A percentile compares a stretch with the other conserved stretches of the same genome.
phyloP scores from a whole-genome alignment of 257 asterid genomes.

The Plantago major region DNA sequence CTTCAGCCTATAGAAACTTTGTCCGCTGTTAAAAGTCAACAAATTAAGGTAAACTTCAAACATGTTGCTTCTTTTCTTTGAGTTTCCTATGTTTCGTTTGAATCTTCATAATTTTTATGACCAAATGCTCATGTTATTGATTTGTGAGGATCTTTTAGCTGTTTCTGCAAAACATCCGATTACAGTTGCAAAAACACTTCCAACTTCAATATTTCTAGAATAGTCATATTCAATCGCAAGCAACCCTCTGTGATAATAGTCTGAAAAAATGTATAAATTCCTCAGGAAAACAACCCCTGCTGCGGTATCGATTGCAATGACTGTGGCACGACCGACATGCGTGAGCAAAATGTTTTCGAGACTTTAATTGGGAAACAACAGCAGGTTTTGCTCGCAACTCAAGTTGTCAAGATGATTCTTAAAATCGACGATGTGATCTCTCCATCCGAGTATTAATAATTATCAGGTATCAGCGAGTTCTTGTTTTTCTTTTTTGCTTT shows the following conservation, averaged over 20 bases:
- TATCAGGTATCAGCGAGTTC: neutral
- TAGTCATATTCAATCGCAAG: no score
- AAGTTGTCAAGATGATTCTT: constrained; percentile 83
- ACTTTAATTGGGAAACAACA: constrained; percentile 84
- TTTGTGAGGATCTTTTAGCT: no score
- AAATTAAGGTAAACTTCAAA: constrained; percentile 56
- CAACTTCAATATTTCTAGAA: no score
- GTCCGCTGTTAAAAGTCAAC: constrained; percentile 87
- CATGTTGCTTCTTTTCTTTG: no score
- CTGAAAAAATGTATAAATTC: neutral
- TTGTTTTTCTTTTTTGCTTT: neutral
- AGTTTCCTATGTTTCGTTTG: no score
- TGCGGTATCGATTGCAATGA: constrained; percentile 88
- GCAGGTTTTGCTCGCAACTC: constrained; percentile 80
- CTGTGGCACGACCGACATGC: constrained; percentile 80
- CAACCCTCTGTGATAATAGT: neutral
- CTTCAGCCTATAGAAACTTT: constrained; percentile 91
- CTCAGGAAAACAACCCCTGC: constrained; percentile 63
- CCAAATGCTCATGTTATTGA: no score
- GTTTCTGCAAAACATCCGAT: no score
- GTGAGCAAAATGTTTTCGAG: constrained; percentile 79
- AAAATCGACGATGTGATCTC: constrained; percentile 84
- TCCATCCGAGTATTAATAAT: constrained; percentile 54
- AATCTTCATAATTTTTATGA: no score
- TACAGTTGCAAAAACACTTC: neutral